Conservation (phyloP, 2,329 filamentous ascomycete genomes). For the Arachnomyces sp. region DNA sequence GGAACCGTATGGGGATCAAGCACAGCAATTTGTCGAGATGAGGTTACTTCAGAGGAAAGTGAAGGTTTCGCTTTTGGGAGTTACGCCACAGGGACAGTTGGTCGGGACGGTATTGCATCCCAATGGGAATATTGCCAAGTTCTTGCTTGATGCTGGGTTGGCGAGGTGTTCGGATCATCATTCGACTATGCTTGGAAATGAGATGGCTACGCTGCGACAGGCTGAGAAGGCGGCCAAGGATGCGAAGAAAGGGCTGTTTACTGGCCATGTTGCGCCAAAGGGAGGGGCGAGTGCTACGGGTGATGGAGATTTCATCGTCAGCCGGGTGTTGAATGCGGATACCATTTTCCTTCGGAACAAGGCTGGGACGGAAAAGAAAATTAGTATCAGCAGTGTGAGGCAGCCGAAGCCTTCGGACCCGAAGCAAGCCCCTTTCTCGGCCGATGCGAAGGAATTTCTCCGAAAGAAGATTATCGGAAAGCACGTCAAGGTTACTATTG, state of each 20-base stretch:
- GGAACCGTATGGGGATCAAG: slow-evolving; percentile 84
- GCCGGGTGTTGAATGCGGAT: slow-evolving; percentile 79
- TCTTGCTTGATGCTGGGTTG: slow-evolving; percentile 78
- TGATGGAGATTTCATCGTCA: slow-evolving; percentile 72
- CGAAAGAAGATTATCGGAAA: slow-evolving; percentile 93
- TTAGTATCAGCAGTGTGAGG: slow-evolving; percentile 86
- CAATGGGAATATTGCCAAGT: slow-evolving; percentile 83
- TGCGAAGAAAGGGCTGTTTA: slow-evolving; percentile 69
- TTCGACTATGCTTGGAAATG: slow-evolving; percentile 78
- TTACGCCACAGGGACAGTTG: slow-evolving; percentile 85
- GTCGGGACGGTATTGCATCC: slow-evolving; percentile 82
- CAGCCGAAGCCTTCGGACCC: slow-evolving; percentile 85
- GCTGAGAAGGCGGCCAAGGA: slow-evolving; percentile 81
- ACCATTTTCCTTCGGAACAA: slow-evolving; percentile 82
- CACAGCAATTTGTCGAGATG: slow-evolving; percentile 76
- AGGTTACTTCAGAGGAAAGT: slow-evolving; percentile 80
- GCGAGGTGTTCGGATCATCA: slow-evolving; percentile 94
- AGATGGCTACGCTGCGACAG: slow-evolving; percentile 76
- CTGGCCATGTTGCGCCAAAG: slow-evolving; percentile 64
- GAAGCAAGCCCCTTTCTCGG: slow-evolving; percentile 77
- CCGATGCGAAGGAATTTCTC: slow-evolving; percentile 93
- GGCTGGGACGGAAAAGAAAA: slow-evolving; percentile 74
- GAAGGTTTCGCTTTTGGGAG: slow-evolving; percentile 71
- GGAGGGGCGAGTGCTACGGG: slow-evolving; percentile 47
- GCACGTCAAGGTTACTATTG: slow-evolving; percentile 79